Base-by-base conservation (phyloP, 2,329 filamentous ascomycete species). In the Diplodia corticola region DNA sequence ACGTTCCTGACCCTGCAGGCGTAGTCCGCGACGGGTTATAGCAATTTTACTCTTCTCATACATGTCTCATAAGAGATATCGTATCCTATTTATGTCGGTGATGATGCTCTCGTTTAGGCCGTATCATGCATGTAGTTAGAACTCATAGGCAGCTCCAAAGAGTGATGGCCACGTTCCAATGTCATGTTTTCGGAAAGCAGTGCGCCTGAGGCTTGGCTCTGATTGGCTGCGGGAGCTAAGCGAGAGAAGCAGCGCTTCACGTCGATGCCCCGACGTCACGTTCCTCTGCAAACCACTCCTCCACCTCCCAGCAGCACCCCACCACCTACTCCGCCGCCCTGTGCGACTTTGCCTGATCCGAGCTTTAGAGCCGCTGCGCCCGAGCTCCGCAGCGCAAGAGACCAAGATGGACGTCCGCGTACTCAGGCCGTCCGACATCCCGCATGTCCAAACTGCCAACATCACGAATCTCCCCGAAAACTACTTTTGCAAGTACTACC, bases 401-500 rank as follows among this genome's bases (percentile, higher is more conserved):
- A 24, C 10, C 69, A 73, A 65, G 53, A 98, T 96, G 92, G 92
- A 96, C 82, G 96, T 99, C 80, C 90, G 94, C 70, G 84, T 95
- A 70, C 88, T 99, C 71, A 89, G 88, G 71, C 84, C 92, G 70
- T 90, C 88, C 69, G 92, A 96, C 81, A 91, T 96, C 71, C 92
- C 92, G 71, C 89, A 95, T 76, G 93, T 99, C 77, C 95, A 99
- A 82, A 93, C 96, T 80, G 94, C 94, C 77, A 98, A 99, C 84
- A 93, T 99, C 78, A 96, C 96, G 79, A 99, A 99, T 83, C 86
- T 99, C 64, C 95, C 95, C 70, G 95, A 99, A 81, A 99, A 99
- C 85, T 99, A 99, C 87, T 98, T 98, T 80, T 91, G 97, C 81
- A 99, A 99, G 86, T 99, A 99, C 86, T 99, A 99, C 84, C 89